Conservation (phyloP, 805 yeast genomes). For the Pichia cabralensis region DNA sequence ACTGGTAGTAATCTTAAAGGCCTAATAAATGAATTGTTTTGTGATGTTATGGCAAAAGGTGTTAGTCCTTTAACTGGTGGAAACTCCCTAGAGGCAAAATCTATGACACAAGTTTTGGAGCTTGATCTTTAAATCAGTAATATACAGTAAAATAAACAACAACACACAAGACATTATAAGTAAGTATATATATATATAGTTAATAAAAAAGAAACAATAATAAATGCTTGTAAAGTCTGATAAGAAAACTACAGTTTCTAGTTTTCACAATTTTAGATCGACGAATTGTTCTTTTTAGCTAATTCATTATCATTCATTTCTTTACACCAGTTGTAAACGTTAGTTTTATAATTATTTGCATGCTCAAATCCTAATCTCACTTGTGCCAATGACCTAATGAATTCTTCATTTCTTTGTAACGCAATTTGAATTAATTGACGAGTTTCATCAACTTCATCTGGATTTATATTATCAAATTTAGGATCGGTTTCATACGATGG, state of each 20-base stretch:
- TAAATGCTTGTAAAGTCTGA: neutral
- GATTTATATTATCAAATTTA: conserved; percentile 36
- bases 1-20: conserved; percentile 71
- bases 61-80: conserved; percentile 10
- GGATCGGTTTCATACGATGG: conserved; percentile 43
- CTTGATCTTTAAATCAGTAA: conserved; percentile 1
- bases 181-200: too few species aligned
- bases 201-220: too few species aligned
- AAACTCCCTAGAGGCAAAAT: neutral
- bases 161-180: neutral
- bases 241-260: neutral
- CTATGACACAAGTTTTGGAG: conserved; percentile 10
- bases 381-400: conserved; percentile 64
- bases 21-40: conserved; percentile 59
- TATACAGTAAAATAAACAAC: neutral
- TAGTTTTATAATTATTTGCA: conserved; percentile 65
- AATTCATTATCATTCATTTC: conserved; percentile 59
- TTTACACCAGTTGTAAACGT: conserved; percentile 72
- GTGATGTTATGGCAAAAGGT: conserved; percentile 34
- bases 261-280: too few species aligned
- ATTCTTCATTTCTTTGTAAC: conserved; percentile 78
- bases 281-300: conserved; percentile 1
- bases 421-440: conserved; percentile 70
- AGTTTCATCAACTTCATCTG: conserved; percentile 55
- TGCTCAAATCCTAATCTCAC: conserved; percentile 68